Conservation (phyloP, 768 basidiomycete species). For the Tephrocybe sp. region DNA sequence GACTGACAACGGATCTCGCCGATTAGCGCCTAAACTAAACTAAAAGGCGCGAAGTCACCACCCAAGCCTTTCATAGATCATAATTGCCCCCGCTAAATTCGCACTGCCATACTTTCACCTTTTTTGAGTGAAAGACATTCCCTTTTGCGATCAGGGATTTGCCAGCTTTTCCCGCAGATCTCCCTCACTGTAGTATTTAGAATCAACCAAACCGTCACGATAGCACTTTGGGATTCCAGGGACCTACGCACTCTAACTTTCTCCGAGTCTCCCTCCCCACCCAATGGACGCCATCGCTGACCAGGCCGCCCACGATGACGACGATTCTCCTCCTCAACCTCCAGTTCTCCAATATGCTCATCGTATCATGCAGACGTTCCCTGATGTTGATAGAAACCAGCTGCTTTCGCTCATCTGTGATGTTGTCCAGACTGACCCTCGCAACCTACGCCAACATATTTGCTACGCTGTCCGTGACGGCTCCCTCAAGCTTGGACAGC, state of each 20-base stretch:
- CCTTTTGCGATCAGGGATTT: no score
- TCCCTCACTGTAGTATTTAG: no score
- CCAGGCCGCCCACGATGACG: background rate
- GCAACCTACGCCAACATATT: background rate
- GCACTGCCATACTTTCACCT: background rate
- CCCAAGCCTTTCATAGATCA: background rate
- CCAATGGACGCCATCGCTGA: background rate
- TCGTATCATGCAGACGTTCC: background rate
- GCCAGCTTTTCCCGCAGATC: no score
- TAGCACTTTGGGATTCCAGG: background rate
- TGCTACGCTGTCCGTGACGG: background rate
- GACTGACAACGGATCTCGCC: background rate
- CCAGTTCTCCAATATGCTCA: background rate
- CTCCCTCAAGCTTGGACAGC: background rate
- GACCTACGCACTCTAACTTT: background rate
- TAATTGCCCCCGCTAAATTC: background rate
- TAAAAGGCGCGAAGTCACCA: background rate
- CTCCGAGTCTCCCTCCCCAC: no score
- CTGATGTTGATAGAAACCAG: background rate
- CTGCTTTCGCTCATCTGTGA: slow-evolving; percentile 1
- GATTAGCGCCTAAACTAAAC: background rate
- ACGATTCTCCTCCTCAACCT: background rate
- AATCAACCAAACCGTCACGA: background rate
- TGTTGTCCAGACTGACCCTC: background rate
- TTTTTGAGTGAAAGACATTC: no score